These are phyloP conservation scores for Primulina eburnea DNA, from an alignment of 257 asterid genomes.

Conservation along the genomic window DNA sequence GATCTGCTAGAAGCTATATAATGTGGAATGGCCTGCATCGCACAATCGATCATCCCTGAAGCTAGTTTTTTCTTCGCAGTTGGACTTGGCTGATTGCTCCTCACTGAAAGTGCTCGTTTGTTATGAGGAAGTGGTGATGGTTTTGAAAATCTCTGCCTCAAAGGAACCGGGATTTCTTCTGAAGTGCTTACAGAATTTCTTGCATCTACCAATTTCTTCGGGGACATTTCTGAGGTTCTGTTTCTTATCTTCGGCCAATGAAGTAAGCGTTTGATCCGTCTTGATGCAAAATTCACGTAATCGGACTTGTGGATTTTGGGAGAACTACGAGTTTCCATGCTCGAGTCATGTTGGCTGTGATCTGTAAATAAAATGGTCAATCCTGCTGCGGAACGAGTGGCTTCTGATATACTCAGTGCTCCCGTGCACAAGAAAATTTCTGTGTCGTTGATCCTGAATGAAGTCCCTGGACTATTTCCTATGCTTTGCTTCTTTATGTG, in stretches of 20 bases:
- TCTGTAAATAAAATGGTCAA: constrained; percentile 35
- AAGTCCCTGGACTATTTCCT: constrained; percentile 63
- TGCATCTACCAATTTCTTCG: constrained; percentile 31
- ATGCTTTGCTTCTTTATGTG: constrained; percentile 44
- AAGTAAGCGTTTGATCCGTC: constrained; percentile 42
- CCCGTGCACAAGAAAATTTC: constrained; percentile 53
- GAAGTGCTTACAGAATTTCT: constrained; percentile 28
- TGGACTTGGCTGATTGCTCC: constrained; percentile 42
- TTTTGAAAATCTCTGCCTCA: constrained; percentile 46
- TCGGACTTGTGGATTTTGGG: constrained; percentile 22
- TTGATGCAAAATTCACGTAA: constrained; percentile 36
- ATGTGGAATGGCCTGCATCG: background rate
- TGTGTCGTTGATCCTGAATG: constrained; percentile 58
- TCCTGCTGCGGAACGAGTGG: constrained; percentile 26
- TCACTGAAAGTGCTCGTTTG: constrained; percentile 35
- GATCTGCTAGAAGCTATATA: background rate
- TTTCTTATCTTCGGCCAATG: constrained; percentile 36
- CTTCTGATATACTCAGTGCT: constrained; percentile 33
- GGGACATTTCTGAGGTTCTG: constrained; percentile 9
- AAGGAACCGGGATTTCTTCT: constrained; percentile 35
- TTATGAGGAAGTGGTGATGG: constrained; percentile 39
- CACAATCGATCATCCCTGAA: constrained; percentile 36
- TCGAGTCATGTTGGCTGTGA: constrained; percentile 32
- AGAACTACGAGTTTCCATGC: constrained; percentile 32
- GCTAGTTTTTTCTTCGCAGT: constrained; percentile 37